These are phyloP conservation scores for Neolentinus lepideus DNA, from an alignment of 1,284 basidiomycete genomes.

Conservation along the genomic window DNA sequence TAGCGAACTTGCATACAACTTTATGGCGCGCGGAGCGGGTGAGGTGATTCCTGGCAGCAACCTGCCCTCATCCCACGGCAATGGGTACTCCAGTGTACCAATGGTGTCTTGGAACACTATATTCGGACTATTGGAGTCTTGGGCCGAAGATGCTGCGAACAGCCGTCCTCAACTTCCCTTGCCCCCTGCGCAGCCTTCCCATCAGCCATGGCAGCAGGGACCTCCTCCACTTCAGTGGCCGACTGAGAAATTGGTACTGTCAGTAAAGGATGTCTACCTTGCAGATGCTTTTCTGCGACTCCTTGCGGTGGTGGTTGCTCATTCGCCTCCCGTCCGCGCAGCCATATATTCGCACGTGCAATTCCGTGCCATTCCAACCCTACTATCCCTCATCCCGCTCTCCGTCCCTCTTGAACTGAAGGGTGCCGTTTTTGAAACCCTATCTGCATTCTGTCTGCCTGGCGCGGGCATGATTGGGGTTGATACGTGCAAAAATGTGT, in stretches of 20 bases:
- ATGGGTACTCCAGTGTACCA: slow-evolving; percentile 21
- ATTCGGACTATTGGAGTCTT: slow-evolving; percentile 48
- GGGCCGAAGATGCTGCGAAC: slow-evolving; percentile 28
- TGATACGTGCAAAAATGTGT: slow-evolving; percentile 77
- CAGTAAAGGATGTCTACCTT: slow-evolving; percentile 71
- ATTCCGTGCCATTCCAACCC: slow-evolving; percentile 72
- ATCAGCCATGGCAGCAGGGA: slow-evolving; percentile 22
- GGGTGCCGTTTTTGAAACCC: slow-evolving; percentile 77
- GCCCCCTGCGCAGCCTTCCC: slow-evolving; percentile 21
- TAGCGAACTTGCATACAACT: slow-evolving; percentile 81
- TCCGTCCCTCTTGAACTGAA: slow-evolving; percentile 89
- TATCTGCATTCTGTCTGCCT: slow-evolving; percentile 80
- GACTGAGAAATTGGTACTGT: slow-evolving; percentile 39
- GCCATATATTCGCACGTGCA: slow-evolving; percentile 76
- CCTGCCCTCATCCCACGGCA: slow-evolving; percentile 19
- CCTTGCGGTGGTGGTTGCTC: slow-evolving; percentile 71
- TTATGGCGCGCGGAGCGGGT: slow-evolving; percentile 62
- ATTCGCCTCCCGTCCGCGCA: slow-evolving; percentile 75
- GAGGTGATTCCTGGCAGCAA: slow-evolving; percentile 55
- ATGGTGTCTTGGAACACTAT: slow-evolving; percentile 42
- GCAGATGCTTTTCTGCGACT: slow-evolving; percentile 80
- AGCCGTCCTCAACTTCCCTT: slow-evolving; percentile 18
- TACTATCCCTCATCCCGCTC: slow-evolving; percentile 75
- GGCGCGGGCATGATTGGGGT: slow-evolving; percentile 67
- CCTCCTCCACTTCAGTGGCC: slow-evolving; percentile 28